Conservation (phyloP, 2,329 filamentous ascomycete genomes). For the Aureobasidium sp. region DNA sequence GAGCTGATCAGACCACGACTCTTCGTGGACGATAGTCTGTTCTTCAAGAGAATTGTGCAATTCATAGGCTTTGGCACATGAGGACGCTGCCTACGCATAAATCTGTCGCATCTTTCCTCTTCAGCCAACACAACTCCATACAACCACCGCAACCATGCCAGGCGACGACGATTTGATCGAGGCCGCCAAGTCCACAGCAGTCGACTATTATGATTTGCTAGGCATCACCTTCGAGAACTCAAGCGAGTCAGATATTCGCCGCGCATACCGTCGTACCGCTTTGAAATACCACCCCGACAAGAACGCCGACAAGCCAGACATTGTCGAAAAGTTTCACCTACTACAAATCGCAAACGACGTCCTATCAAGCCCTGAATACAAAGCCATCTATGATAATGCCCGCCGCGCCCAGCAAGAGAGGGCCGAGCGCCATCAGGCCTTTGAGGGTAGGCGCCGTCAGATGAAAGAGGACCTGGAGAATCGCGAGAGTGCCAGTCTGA, state of each 20-base stretch:
- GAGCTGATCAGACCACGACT: background rate
- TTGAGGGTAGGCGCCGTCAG: conserved; percentile 64
- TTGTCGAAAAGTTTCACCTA: conserved; percentile 75
- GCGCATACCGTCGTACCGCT: conserved; percentile 76
- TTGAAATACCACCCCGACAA: conserved; percentile 96
- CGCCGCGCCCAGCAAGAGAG: conserved; percentile 64
- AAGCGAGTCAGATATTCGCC: conserved; percentile 63
- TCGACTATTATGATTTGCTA: conserved; percentile 73
- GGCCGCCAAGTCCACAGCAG: conserved; percentile 33
- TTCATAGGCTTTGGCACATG: background rate
- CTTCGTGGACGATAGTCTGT: background rate
- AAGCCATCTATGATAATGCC: conserved; percentile 70
- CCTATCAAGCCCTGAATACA: conserved; percentile 62
- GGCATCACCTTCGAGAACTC: conserved; percentile 57
- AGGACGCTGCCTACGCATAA: background rate
- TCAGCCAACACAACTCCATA: background rate
- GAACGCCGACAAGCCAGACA: conserved; percentile 56
- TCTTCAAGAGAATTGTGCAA: background rate
- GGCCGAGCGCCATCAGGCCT: conserved; percentile 62
- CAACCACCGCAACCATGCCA: conserved; percentile 14
- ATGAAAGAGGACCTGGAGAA: conserved; percentile 84
- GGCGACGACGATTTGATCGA: conserved; percentile 37
- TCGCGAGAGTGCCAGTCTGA: conserved; percentile 52
- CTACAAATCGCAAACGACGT: conserved; percentile 84
- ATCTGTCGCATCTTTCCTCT: background rate